Evolutionary conservation across 2,329 filamentous ascomycete genomes (phyloP), one percentile per base, ranked within the genome.

Genomic region (Aspergillus pseudoviridinutans): DNA sequence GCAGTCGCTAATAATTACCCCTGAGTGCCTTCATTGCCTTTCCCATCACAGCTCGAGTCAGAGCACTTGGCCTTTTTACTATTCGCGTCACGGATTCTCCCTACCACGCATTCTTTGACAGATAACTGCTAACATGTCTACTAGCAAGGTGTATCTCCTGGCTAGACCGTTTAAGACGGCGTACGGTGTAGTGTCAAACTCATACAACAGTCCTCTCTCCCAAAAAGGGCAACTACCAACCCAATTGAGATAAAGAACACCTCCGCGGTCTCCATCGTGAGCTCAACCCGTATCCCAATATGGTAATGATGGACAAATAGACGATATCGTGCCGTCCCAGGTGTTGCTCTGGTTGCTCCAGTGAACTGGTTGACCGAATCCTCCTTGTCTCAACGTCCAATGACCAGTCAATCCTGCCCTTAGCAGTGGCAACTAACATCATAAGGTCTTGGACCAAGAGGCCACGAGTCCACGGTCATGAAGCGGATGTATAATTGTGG

Each of bases 321-420:
- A 24, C 44, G 27, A 32, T 28, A 51, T 56, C 44, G 53, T 58
- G 55, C 60, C 60, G 60, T 60, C 53, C 58, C 60, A 54, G 29
- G 47, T 60, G 47, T 60, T 58, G 55, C 51, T 61, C 53, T 49
- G 51, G 49, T 44, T 49, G 49, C 49, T 56, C 38, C 28, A 24
- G 52, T 50, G 47, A 50, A 28, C n/a, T 22, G n/a, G 10, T 51
- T 17, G 20, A 14, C n/a, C 28, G 7, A 17, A 17, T 38, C 32
- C 32, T 38, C 17, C 32, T 7, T 1, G 14, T 38, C 32, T 38
- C 32, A 17, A 38, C 7, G 32, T 17, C 14, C 32, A 38, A 6
- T 47, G 4, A 8, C 10, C 10, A 12, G 10, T 44, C 24, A 25
- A 25, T 25, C 24, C 29, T 14, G 29, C 29, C 32, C 32, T 4